Evolutionary conservation across 2,329 filamentous ascomycete genomes (phyloP), one percentile per base, ranked within the genome.

Genomic region (Pseudocercospora fuligena): DNA sequence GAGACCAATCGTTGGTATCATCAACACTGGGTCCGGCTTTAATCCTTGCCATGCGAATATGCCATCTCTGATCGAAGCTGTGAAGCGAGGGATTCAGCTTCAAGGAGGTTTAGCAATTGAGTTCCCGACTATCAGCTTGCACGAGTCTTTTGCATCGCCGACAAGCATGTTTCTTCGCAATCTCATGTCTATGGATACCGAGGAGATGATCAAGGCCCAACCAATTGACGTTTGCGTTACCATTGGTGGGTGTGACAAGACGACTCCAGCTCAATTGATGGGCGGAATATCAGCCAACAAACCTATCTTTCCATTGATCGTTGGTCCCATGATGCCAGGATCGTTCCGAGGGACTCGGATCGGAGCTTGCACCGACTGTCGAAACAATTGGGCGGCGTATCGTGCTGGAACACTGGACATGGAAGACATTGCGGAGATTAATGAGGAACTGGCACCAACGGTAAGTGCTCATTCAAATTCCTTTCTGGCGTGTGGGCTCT

Each of bases 181-280:
- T 70, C 74, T 92, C 64, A 92, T 93, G 90, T 89, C 88, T 70
- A 91, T 92, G 88, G 90, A 92, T 74, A 92, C 90, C 0, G 90
- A 92, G 76, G 90, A 92, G 80, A 92, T 92, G 90, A 88, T 92
- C 61, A 82, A 82, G 51, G 90, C 89, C 0, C 90, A 92, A 77
- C 90, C 90, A 0, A 83, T 90, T 16, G 90, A 93, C 78, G 87
- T 88, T 91, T 70, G 66, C 60, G 67, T 75, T 27, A 72, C 71
- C 70, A 74, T 70, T 23, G n/a, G 43, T 89, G 89, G 90, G 0
- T 92, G 90, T 71, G 90, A 92, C 74, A 92, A 92, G 78, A 92
- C 90, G 0, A 88, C 89, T 0, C 90, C 90, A 0, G 90, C 90
- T 1, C 90, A 92, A 73, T 76, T 92, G 1, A 92, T 93, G 90